A percentile compares a stretch with the other conserved stretches of the same genome.
phyloP scores from a whole-genome alignment of 305 asterid species.

The Plantago lanceolata region DNA sequence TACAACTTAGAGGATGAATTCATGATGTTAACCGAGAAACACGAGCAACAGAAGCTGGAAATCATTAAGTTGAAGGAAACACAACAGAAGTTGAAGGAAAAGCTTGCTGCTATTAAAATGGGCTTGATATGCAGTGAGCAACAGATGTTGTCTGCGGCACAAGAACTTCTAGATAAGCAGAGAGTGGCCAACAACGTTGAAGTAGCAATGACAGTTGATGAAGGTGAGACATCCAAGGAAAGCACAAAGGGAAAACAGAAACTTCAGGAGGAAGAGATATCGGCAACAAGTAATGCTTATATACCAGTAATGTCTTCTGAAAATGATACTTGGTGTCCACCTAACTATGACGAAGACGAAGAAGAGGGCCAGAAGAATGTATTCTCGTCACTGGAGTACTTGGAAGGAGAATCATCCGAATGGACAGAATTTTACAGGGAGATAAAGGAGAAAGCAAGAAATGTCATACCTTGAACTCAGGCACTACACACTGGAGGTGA shows the following conservation, averaged over 20 bases:
- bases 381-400: slow-evolving; percentile 34
- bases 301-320: slow-evolving; percentile 3
- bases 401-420: slow-evolving; percentile 28
- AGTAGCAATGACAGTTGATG: neutral
- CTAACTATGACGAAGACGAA: slow-evolving; percentile 20
- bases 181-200: neutral
- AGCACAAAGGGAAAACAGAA: slow-evolving; percentile 13
- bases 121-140: neutral
- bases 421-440: slow-evolving; percentile 19
- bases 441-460: slow-evolving; percentile 15
- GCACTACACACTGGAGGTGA: neutral
- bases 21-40: slow-evolving; percentile 15
- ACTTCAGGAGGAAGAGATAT: slow-evolving; percentile 7
- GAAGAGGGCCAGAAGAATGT: slow-evolving; percentile 11
- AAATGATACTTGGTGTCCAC: neutral
- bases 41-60: slow-evolving; percentile 18
- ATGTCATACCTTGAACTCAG: slow-evolving; percentile 12
- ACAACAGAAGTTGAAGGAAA: slow-evolving; percentile 20
- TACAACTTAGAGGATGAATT: slow-evolving; percentile 19
- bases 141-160: neutral
- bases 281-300: neutral
- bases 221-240: neutral
- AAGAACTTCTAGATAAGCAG: neutral
- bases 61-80: slow-evolving; percentile 24
- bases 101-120: slow-evolving; percentile 17